Evolutionary conservation across 768 basidiomycete species (phyloP), one percentile per base, ranked within the genome.

Genomic region (Favolaschia claudopus): DNA sequence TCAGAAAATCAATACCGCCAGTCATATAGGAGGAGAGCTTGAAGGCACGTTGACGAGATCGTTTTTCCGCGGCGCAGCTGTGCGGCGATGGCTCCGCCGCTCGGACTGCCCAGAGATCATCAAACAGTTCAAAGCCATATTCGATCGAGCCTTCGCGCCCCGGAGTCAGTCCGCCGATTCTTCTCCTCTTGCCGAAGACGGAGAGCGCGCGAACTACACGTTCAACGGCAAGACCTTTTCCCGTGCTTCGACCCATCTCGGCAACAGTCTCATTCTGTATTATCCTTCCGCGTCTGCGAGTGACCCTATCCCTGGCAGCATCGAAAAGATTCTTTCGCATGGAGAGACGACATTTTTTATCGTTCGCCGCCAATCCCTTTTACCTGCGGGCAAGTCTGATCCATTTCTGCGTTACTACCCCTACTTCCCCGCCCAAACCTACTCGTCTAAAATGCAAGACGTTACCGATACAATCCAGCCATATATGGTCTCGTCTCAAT

Each of bases 1-100:
- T 1, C 76, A 81, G 47, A 60, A 63, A 5, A 58, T 78, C 8
- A 62, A 70, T 13, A 72, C 55, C 7, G 79, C 76, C 61, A 57
- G 73, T 44, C 64, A 69, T 25, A 48, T 65, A 50, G 72, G 77
- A 61, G 43, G 65, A 46, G 54, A 62, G 40, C 48, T 62, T 9
- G 60, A 62, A 46, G 54, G 49, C 34, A 62, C 29, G 34, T 28
- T 62, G 33, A 52, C 55, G 5, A 56, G 5, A 27, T 62, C 60
- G 25, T 62, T 55, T 37, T 24, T 51, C 38, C 48, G 60, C 29
- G 60, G 42, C 39, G 60, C 29, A 13, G 48, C 40, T 10, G 45
- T 62, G 48, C 48, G 49, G 25, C 54, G 54, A 19, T 56, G 48
- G 48, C 55, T 62, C 27, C 40, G 48, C 27, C 55, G 49, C 24